Evolutionary conservation across 2,329 filamentous ascomycete species (phyloP), one percentile per base, ranked within the genome.

Genomic region (Allantophomopsis lycopodina): DNA sequence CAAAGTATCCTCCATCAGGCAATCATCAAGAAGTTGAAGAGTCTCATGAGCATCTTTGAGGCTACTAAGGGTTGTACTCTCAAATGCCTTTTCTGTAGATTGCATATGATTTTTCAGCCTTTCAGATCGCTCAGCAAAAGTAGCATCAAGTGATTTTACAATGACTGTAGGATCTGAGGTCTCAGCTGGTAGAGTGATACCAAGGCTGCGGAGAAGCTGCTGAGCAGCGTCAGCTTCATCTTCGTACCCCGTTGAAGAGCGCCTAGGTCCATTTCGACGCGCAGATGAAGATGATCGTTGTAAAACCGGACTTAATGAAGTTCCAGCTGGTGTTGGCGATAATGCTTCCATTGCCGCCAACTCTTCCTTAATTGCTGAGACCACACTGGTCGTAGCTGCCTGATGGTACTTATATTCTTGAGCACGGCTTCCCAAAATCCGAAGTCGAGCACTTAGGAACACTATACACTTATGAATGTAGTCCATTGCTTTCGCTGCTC

Each of bases 401-500:
- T 65, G 64, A 48, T 73, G 67, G 1, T 64, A 65, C 31, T 66
- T 62, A 39, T 64, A 58, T 2, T 61, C 60, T 36, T 66, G 59
- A 2, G 68, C 53, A 18, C 64, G 62, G 3, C 56, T 47, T 2
- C 60, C 54, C 3, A 73, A 56, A 2, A 60, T 55, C 10, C 58
- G 52, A 5, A 65, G 60, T n/a, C 66, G 64, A 28, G 65, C 63
- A 2, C 70, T 55, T 1, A 76, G 56, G 42, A 70, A 66, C 39
- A 64, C 59, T 1, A 76, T 57, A 43, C 71, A 75, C 15, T 67
- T 60, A 30, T 66, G 58, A 15, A 74, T 64, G 70, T 75, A 39
- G 2, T 13, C 7, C n/a, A 10, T 48, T 2, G 70, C 69, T 5
- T 60, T 59, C 0, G 61, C 58, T 1, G 70, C 65, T 28, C 63